phyloP scores from a whole-genome alignment of 2,329 filamentous ascomycete genomes.

The Annulohypoxylon truncatum region DNA sequence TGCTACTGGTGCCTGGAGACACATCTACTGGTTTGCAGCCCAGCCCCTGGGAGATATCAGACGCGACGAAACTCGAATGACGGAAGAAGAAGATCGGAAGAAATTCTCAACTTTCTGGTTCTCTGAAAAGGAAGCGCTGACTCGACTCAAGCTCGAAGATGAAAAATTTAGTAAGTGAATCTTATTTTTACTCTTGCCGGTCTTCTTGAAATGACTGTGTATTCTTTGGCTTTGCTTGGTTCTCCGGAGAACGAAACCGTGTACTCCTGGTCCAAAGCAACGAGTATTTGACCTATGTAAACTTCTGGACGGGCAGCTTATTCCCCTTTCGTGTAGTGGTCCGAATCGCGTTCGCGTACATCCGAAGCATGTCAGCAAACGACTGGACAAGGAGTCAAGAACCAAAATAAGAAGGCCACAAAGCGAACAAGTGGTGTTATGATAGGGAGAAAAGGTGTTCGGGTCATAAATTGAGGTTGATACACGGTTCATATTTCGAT shows the following conservation, averaged over 20 bases:
- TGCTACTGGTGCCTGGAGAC: conserved; percentile 46
- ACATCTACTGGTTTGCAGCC: conserved; percentile 44
- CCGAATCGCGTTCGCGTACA: conserved; percentile 44
- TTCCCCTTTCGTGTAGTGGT: conserved; percentile 42
- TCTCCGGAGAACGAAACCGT: not conserved
- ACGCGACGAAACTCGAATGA: conserved; percentile 46
- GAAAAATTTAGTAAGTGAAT: conserved; percentile 48
- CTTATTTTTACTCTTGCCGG: not conserved
- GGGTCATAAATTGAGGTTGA: not conserved
- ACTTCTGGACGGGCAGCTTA: conserved; percentile 14
- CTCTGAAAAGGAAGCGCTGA: conserved; percentile 43
- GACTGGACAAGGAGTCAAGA: conserved; percentile 44
- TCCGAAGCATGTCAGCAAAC: conserved; percentile 44
- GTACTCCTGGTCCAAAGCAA: not conserved
- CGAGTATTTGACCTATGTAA: not conserved
- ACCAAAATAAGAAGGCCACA: conserved; percentile 14
- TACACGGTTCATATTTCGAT: not conserved
- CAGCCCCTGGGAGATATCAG: conserved; percentile 39
- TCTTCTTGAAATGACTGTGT: not conserved
- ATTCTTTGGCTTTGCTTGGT: not conserved
- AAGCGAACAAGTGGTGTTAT: not conserved
- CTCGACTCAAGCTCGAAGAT: conserved; percentile 47
- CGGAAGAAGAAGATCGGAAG: conserved; percentile 43
- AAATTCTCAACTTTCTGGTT: conserved; percentile 49
- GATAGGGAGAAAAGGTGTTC: not conserved